Evolutionary conservation across 768 basidiomycete genomes (phyloP).

Genomic region (Mrakia frigida): DNA sequence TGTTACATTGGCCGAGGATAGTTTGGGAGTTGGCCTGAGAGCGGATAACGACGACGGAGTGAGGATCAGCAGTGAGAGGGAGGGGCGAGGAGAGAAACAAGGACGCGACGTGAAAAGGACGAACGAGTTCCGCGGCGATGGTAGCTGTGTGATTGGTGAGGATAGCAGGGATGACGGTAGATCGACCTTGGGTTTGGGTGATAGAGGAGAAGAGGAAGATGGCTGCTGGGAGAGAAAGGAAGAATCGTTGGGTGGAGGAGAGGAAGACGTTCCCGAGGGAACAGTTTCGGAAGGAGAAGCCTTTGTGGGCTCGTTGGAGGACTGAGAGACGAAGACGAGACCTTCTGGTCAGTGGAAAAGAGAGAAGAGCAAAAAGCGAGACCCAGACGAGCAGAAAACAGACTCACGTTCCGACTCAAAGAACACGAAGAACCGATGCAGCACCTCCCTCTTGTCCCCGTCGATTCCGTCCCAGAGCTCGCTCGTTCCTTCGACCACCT

Average conservation of each 20-base stretch:
- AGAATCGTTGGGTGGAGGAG: constrained; percentile 80
- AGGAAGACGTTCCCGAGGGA: constrained; percentile 75
- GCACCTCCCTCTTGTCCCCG: constrained; percentile 81
- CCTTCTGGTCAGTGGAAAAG: background rate
- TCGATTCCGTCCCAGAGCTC: constrained; percentile 78
- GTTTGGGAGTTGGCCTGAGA: constrained; percentile 59
- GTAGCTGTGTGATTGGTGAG: constrained; percentile 95
- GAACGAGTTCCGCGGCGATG: constrained; percentile 78
- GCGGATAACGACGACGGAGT: background rate
- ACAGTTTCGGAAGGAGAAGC: constrained; percentile 65
- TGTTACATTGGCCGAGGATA: constrained; percentile 87
- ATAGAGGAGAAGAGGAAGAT: constrained; percentile 92
- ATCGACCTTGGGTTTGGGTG: constrained; percentile 66
- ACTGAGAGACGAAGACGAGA: constrained; percentile 39
- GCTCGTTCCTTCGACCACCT: constrained; percentile 83
- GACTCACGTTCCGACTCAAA: constrained; percentile 66
- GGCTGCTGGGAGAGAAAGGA: constrained; percentile 85
- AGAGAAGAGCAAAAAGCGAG: no score
- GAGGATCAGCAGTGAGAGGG: background rate
- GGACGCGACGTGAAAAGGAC: constrained; percentile 33
- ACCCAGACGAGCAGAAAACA: background rate
- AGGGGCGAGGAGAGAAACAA: background rate
- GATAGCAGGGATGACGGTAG: constrained; percentile 81
- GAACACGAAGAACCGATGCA: constrained; percentile 85
- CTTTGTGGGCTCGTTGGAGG: constrained; percentile 83